Percentiles rank a stretch among this genome's conserved stretches.
Conservation (phyloP, 2,329 filamentous ascomycete genomes). For the Colletotrichum liriopes region DNA sequence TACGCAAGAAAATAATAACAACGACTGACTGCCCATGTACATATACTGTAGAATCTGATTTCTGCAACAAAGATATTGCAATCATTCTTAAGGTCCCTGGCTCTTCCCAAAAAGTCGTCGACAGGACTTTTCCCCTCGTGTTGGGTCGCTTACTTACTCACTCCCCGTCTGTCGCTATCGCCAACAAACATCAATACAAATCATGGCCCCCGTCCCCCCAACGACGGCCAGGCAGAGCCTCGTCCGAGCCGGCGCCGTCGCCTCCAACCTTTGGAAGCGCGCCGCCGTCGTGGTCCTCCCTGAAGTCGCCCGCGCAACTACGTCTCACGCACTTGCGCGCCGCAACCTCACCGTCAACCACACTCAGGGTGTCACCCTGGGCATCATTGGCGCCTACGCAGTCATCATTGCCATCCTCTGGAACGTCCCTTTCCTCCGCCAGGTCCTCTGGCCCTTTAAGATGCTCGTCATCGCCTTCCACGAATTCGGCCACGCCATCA, state of each 20-base stretch:
- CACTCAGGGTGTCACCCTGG: constrained; percentile 80
- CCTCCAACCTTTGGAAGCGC: constrained; percentile 21
- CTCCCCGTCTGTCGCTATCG: constrained; percentile 25
- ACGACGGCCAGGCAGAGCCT: constrained; percentile 38
- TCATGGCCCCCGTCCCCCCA: constrained; percentile 36
- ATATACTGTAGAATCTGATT: neutral
- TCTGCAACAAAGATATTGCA: neutral
- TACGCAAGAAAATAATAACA: constrained; percentile 39
- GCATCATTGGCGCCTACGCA: constrained; percentile 79
- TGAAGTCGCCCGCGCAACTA: constrained; percentile 31
- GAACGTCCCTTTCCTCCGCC: constrained; percentile 84
- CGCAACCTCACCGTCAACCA: constrained; percentile 74
- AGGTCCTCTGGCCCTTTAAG: constrained; percentile 86
- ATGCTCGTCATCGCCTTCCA: constrained; percentile 90
- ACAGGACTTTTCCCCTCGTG: constrained; percentile 1
- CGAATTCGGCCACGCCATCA: constrained; percentile 83
- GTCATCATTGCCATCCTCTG: constrained; percentile 81
- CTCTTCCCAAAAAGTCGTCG: neutral
- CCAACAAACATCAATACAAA: neutral
- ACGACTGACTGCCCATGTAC: neutral
- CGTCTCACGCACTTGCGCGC: constrained; percentile 54
- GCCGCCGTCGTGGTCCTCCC: constrained; percentile 26
- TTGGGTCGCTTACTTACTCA: constrained; percentile 3
- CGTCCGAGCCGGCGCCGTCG: constrained; percentile 28
- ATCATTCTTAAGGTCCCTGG: neutral